phyloP scores from a whole-genome alignment of 768 basidiomycete genomes.

The Lentinula sp. region DNA sequence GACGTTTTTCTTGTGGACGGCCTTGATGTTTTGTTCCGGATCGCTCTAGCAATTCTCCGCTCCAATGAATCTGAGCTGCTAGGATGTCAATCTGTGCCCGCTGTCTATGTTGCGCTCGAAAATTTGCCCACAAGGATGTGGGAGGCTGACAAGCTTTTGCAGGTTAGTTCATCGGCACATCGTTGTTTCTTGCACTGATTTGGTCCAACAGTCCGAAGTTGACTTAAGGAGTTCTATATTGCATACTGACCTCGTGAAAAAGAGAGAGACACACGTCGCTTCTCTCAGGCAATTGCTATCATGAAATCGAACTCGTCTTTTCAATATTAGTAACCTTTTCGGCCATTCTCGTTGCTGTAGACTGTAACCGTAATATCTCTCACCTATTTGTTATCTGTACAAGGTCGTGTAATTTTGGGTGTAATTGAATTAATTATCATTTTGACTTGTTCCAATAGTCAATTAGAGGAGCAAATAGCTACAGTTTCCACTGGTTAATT shows the following conservation, averaged over 20 bases:
- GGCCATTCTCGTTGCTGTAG: no score
- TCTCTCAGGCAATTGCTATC: constrained; percentile 35
- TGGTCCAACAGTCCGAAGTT: constrained; percentile 37
- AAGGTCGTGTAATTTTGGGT: no score
- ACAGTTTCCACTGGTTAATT: no score
- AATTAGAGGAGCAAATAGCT: no score
- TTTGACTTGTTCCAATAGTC: no score
- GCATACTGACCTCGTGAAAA: constrained; percentile 51
- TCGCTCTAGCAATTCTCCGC: constrained; percentile 83
- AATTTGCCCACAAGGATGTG: constrained; percentile 90
- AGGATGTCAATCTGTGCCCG: constrained; percentile 77
- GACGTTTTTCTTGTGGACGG: constrained; percentile 94
- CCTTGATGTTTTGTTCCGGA: constrained; percentile 83
- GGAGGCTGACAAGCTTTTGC: constrained; percentile 85
- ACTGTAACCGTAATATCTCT: no score
- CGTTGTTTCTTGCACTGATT: not conserved
- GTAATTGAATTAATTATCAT: no score
- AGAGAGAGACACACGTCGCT: constrained; percentile 45
- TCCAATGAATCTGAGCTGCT: constrained; percentile 81
- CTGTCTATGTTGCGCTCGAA: constrained; percentile 85
- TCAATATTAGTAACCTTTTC: no score
- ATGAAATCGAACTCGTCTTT: constrained; percentile 5
- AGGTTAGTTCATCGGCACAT: constrained; percentile 42
- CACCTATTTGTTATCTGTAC: no score
- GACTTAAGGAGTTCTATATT: constrained; percentile 49